Evolutionary conservation across 768 basidiomycete genomes (phyloP).

Genomic region (Dentipellis sp.): DNA sequence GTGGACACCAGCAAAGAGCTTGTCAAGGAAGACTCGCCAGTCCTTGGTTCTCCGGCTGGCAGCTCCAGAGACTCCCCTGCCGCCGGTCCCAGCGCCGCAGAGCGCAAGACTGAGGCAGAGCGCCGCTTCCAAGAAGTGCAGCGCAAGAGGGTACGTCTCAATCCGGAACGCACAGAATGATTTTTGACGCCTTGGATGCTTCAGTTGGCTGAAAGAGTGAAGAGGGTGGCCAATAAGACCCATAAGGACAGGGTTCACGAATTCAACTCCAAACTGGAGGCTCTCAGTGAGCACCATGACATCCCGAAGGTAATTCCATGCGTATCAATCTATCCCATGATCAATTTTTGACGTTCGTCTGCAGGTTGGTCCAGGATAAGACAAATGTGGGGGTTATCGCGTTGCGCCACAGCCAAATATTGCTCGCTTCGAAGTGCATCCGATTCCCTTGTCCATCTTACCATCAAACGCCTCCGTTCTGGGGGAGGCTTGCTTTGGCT

Average conservation of each 20-base stretch:
- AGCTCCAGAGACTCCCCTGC: slow-evolving; percentile 54
- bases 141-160: slow-evolving; percentile 51
- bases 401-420: background rate
- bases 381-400: slow-evolving; percentile 6
- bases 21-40: slow-evolving; percentile 31
- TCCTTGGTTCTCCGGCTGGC: slow-evolving; percentile 37
- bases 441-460: background rate
- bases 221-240: slow-evolving; percentile 71
- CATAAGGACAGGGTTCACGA: slow-evolving; percentile 93
- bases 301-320: slow-evolving; percentile 67
- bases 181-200: slow-evolving; percentile 5
- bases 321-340: background rate
- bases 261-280: slow-evolving; percentile 80
- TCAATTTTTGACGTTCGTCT: slow-evolving; percentile 3
- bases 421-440: background rate
- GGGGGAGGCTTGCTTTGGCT: too few species aligned
- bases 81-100: slow-evolving; percentile 30
- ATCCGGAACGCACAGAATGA: background rate
- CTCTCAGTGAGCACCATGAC: slow-evolving; percentile 88
- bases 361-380: slow-evolving; percentile 84
- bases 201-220: slow-evolving; percentile 67
- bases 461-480: too few species aligned
- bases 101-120: slow-evolving; percentile 80
- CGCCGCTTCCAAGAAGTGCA: slow-evolving; percentile 84
- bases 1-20: slow-evolving; percentile 28